Conservation (phyloP, 2,329 filamentous ascomycete species). For the Colletotrichum phormii region DNA sequence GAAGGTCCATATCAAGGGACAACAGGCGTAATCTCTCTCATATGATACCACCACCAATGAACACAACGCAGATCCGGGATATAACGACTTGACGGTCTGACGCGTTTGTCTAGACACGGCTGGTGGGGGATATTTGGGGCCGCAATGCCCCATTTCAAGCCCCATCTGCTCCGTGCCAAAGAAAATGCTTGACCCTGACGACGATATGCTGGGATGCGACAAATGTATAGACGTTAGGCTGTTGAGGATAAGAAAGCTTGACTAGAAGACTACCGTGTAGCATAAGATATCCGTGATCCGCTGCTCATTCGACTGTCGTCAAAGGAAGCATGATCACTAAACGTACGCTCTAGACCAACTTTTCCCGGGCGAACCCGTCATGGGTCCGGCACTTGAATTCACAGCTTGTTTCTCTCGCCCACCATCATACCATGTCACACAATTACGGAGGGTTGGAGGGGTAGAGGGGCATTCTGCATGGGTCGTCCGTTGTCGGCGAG, state of each 20-base stretch:
- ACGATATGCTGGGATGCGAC: too few species aligned
- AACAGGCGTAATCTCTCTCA: background rate
- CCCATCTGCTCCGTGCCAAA: too few species aligned
- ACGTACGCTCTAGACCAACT: background rate
- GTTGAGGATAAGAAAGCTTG: background rate
- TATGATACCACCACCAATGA: background rate
- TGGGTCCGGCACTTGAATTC: background rate
- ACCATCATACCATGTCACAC: background rate
- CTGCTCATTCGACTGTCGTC: background rate
- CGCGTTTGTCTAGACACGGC: background rate
- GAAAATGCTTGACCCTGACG: too few species aligned
- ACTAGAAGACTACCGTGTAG: background rate
- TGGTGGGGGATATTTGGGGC: background rate
- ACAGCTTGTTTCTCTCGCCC: background rate
- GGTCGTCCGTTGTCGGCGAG: background rate
- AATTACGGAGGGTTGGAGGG: background rate
- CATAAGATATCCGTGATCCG: background rate
- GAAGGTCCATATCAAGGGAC: conserved; percentile 18
- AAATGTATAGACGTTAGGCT: too few species aligned
- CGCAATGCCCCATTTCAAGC: too few species aligned
- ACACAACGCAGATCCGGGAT: background rate
- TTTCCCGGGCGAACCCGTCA: background rate
- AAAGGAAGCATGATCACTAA: background rate
- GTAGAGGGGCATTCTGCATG: background rate
- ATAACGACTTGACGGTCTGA: background rate